These are phyloP conservation scores for Globisporangium spinosum DNA, from an alignment of 352 stramenopile species.

Conservation along the genomic window DNA sequence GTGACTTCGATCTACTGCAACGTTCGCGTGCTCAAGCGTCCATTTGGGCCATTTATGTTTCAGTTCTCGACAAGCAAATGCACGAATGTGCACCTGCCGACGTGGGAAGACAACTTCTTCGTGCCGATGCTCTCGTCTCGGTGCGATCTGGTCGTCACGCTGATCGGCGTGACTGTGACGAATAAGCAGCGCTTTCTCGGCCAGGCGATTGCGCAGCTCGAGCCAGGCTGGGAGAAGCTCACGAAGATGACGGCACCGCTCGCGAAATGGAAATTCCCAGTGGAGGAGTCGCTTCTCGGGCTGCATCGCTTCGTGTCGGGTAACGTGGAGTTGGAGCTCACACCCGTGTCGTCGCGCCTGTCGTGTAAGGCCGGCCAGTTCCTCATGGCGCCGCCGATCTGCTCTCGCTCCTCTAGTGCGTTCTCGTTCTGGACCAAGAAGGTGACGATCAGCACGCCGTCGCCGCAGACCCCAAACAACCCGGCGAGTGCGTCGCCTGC, in stretches of 20 bases:
- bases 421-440: slow-evolving; percentile 70
- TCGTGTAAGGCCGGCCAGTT: slow-evolving; percentile 78
- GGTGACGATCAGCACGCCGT: slow-evolving; percentile 36
- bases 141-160: slow-evolving; percentile 74
- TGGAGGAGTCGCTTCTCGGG: slow-evolving; percentile 64
- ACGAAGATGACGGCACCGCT: slow-evolving; percentile 38
- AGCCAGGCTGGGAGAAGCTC: slow-evolving; percentile 60
- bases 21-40: slow-evolving; percentile 81
- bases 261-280: slow-evolving; percentile 77
- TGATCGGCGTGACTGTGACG: slow-evolving; percentile 60
- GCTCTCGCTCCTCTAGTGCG: slow-evolving; percentile 33
- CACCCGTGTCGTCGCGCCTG: slow-evolving; percentile 51
- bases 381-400: slow-evolving; percentile 48
- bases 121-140: slow-evolving; percentile 79
- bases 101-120: slow-evolving; percentile 67
- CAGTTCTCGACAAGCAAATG: slow-evolving; percentile 65
- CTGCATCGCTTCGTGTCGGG: slow-evolving; percentile 65
- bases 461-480: slow-evolving; percentile 37
- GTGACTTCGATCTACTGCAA: slow-evolving; percentile 67
- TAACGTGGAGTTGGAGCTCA: slow-evolving; percentile 53
- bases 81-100: slow-evolving; percentile 52
- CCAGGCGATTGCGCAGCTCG: slow-evolving; percentile 52
- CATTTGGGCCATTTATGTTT: slow-evolving; percentile 86
- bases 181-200: slow-evolving; percentile 60
- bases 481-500: slow-evolving; percentile 42